These are phyloP conservation scores for Alternaria brassicicola DNA, from an alignment of 2,329 filamentous ascomycete genomes.

Conservation along the genomic window DNA sequence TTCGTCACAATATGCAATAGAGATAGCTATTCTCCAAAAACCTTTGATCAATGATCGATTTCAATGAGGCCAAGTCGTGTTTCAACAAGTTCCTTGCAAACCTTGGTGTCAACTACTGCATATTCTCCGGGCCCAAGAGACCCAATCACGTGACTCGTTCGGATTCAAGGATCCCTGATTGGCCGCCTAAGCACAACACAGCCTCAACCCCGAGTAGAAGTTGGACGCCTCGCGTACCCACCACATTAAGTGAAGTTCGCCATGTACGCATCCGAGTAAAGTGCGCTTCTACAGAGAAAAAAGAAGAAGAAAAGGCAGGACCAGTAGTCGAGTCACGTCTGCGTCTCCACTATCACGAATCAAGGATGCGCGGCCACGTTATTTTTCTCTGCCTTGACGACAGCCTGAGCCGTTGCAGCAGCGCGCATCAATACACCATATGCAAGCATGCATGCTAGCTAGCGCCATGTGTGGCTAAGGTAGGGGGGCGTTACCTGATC, in stretches of 20 bases:
- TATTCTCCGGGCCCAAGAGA: not conserved
- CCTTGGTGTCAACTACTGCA: not conserved
- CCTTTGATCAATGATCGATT: not conserved
- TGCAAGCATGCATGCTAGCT: not conserved
- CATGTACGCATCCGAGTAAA: not conserved
- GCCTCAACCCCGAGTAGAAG: slow-evolving; percentile 13
- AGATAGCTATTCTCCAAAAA: not conserved
- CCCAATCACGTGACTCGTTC: slow-evolving; percentile 1
- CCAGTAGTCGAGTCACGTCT: not conserved
- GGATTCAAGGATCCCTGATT: not conserved
- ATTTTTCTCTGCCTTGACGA: slow-evolving; percentile 11
- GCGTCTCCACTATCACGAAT: slow-evolving; percentile 2
- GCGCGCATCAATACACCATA: not conserved
- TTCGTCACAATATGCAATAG: not conserved
- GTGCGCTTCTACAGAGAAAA: not conserved
- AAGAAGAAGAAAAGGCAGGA: slow-evolving; percentile 1
- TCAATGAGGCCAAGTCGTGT: not conserved
- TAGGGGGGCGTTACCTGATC: not conserved
- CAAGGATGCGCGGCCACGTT: not conserved
- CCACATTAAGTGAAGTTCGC: not conserved
- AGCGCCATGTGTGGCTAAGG: not conserved
- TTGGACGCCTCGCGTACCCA: slow-evolving; percentile 4
- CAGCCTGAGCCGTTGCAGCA: slow-evolving; percentile 11
- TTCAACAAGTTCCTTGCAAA: not conserved
- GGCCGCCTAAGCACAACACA: slow-evolving; percentile 5